A percentile compares a stretch with the other conserved stretches of the same genome.
Conservation (phyloP, 2,329 filamentous ascomycete genomes). For the Talaromyces marneffei region DNA sequence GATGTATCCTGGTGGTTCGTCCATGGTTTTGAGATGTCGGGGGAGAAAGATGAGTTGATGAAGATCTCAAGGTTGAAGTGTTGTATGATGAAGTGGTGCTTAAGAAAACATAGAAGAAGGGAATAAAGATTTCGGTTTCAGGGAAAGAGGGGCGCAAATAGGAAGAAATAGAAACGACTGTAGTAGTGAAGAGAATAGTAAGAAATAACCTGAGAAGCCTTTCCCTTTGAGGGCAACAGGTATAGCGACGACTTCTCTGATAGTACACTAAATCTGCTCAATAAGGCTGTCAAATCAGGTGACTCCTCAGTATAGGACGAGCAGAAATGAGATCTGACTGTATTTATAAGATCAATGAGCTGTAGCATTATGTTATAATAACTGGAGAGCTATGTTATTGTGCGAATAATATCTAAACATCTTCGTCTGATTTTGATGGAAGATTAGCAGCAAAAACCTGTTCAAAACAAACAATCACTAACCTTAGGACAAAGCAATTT, state of each 20-base stretch:
- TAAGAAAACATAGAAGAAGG: background rate
- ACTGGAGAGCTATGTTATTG: background rate
- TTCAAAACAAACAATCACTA: background rate
- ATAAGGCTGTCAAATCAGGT: background rate
- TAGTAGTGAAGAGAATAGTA: background rate
- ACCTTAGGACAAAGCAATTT: background rate
- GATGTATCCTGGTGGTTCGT: background rate
- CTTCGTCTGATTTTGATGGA: background rate
- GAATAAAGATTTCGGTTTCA: background rate
- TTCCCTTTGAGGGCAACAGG: background rate
- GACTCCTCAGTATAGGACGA: background rate
- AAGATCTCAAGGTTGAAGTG: background rate
- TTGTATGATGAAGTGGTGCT: background rate
- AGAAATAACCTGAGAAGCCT: background rate
- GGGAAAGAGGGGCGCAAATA: background rate
- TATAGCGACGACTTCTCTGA: background rate
- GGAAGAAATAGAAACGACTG: background rate
- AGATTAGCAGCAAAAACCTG: background rate
- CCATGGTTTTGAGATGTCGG: background rate
- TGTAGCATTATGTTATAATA: background rate
- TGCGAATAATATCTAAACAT: background rate
- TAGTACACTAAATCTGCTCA: background rate
- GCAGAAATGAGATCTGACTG: background rate
- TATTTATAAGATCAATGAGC: background rate
- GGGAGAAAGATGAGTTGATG: background rate